Conservation (phyloP, 441 rosid genomes). For the Adansonia rubrostipa region DNA sequence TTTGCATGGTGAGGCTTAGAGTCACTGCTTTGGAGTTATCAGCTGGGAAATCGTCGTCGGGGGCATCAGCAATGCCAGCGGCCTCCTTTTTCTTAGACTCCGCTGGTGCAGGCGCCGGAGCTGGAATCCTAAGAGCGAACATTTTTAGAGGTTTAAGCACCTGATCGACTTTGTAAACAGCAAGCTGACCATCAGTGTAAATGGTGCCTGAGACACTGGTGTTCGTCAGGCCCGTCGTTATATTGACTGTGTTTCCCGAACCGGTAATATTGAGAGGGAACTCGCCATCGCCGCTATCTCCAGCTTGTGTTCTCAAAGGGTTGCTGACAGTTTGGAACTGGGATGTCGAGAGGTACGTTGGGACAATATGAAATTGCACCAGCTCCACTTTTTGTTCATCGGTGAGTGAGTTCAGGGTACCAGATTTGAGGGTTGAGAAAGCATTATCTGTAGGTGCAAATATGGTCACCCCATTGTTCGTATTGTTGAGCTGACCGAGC, state of each 20-base stretch:
- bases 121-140: constrained; percentile 68
- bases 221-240: constrained; percentile 70
- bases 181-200: constrained; percentile 78
- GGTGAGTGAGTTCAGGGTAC: constrained; percentile 64
- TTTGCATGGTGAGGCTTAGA: constrained; percentile 19
- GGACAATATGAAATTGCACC: constrained; percentile 74
- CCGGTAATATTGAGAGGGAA: constrained; percentile 73
- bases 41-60: constrained; percentile 41
- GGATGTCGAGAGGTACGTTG: constrained; percentile 52
- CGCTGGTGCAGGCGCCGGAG: constrained; percentile 78
- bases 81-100: constrained; percentile 59
- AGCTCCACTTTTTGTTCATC: constrained; percentile 70
- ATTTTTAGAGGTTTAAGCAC: constrained; percentile 77
- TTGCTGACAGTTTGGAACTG: constrained; percentile 86
- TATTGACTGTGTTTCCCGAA: constrained; percentile 69
- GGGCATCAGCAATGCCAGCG: constrained; percentile 36
- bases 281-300: constrained; percentile 57
- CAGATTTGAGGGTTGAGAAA: constrained; percentile 61
- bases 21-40: constrained; percentile 49
- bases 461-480: constrained; percentile 81
- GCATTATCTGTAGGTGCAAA: constrained; percentile 79
- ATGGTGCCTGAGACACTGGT: constrained; percentile 71
- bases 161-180: constrained; percentile 75
- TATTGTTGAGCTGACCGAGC: constrained; percentile 67
- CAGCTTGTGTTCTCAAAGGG: constrained; percentile 83